Base-by-base conservation (phyloP, 2,329 filamentous ascomycete species). In the Cladosporium sphaerospermum region DNA sequence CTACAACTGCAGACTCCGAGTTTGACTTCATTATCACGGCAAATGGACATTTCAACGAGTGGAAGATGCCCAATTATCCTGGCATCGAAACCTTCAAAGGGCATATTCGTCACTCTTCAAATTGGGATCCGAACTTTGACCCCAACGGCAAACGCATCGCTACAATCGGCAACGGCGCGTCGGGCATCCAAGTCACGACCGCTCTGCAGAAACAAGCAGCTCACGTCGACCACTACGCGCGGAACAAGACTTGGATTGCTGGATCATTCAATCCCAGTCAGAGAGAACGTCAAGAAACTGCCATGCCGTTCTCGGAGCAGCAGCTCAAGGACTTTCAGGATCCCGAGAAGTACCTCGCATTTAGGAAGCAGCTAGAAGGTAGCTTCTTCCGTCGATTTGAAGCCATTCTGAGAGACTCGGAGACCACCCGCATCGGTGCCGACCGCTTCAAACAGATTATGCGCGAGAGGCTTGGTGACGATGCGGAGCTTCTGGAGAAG, bases 161-260 rank as follows among this genome's bases (percentile, higher is more conserved):
- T 3, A 64, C 73, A 2, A 72, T 75, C 11, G 73, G 72, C 2
- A 73, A 69, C 23, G 73, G 73, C n/a, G 70, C 71, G 3, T 70
- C 68, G 0, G 72, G 69, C 3, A 69, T 75, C 7, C 72, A 75
- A 46, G 55, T 67, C 6, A 63, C 64, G 2, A 65, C 79, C 0
- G 79, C 79, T 42, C 58, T 83, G 1, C 79, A 81, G 52, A 72
- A 72, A 28, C 62, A 59, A 52, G 67, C 63, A 2, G 59, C 56
- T 13, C 77, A 73, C 2, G 70, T 87, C 0, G 81, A 86, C 57
- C 81, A 85, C 65, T 87, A 86, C 57, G 81, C 78, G 1, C 73
- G 84, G 9, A 83, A 78, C 59, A 78, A 73, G 32, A 87, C 84
- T 0, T 88, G 85, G 85, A 81, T 88, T 28, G 81, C 84, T 0